Conservation (phyloP, 805 yeast genomes). For the Lipomyces chichibuensis region DNA sequence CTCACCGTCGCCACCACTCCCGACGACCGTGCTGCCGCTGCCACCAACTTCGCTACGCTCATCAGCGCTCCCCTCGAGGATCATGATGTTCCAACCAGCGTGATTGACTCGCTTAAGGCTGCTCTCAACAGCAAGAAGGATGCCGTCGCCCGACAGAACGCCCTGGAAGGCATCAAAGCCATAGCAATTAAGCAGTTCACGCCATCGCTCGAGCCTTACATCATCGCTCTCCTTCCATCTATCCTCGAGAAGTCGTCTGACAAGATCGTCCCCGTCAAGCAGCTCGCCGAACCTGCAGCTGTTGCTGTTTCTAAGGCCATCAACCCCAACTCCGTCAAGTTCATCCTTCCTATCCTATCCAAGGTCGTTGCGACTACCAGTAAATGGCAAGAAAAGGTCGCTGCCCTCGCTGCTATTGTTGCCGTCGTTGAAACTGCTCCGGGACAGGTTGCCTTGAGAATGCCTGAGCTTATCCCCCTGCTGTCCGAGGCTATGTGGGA, state of each 20-base stretch:
- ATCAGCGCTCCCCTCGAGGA: slow-evolving; percentile 96
- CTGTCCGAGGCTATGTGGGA: slow-evolving; percentile 99
- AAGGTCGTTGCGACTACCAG: slow-evolving; percentile 63
- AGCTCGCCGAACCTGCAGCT: slow-evolving; percentile 75
- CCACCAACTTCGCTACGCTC: slow-evolving; percentile 87
- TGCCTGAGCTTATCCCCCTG: slow-evolving; percentile 99
- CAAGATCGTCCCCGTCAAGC: slow-evolving; percentile 77
- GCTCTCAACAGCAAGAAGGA: slow-evolving; percentile 83
- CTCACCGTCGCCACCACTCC: slow-evolving; percentile 78
- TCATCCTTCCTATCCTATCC: slow-evolving; percentile 79
- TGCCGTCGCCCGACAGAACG: slow-evolving; percentile 64
- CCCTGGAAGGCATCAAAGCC: slow-evolving; percentile 80
- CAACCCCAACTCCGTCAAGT: slow-evolving; percentile 93
- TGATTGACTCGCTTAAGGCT: slow-evolving; percentile 75
- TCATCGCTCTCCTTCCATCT: slow-evolving; percentile 73
- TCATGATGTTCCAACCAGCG: slow-evolving; percentile 93
- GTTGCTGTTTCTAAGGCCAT: slow-evolving; percentile 74
- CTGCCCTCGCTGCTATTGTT: slow-evolving; percentile 81
- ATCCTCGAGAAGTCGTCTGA: slow-evolving; percentile 86
- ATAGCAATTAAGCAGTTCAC: slow-evolving; percentile 76
- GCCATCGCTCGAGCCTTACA: slow-evolving; percentile 94
- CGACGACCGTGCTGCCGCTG: slow-evolving; percentile 82
- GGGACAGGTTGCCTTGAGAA: slow-evolving; percentile 94
- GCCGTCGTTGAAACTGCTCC: slow-evolving; percentile 92
- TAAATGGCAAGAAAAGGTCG: slow-evolving; percentile 98